Evolutionary conservation across 805 yeast genomes (phyloP).

Genomic region (Candida arabinofermentans): DNA sequence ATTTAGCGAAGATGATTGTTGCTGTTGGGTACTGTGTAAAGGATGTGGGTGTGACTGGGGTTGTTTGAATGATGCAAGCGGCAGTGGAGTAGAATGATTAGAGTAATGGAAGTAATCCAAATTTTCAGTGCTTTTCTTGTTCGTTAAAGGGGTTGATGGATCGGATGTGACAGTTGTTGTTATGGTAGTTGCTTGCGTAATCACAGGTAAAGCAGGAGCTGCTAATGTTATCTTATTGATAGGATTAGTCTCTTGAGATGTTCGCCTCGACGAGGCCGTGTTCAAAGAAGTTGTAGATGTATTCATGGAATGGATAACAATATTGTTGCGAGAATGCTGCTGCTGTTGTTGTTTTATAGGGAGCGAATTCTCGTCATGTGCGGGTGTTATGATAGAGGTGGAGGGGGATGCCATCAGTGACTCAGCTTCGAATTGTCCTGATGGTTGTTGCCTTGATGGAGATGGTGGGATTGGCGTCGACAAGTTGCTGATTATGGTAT

Average conservation of each 20-base stretch:
- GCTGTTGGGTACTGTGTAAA: constrained; percentile 3
- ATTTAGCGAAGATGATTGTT: background rate
- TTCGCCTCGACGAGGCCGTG: constrained; percentile 19
- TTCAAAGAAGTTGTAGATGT: constrained; percentile 15
- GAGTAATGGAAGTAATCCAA: constrained; percentile 10
- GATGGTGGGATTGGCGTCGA: background rate
- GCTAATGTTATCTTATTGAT: constrained; percentile 27
- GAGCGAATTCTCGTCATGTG: background rate
- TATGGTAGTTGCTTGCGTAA: constrained; percentile 33
- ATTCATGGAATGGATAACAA: no score
- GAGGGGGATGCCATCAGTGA: constrained; percentile 2
- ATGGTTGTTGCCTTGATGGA: background rate
- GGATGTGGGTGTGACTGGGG: constrained; percentile 5
- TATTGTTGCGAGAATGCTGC: constrained; percentile 2
- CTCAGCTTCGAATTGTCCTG: background rate
- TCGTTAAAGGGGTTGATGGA: constrained; percentile 16
- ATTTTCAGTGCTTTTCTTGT: constrained; percentile 10
- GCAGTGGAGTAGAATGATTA: constrained; percentile 7
- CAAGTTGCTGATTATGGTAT: background rate
- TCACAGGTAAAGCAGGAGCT: constrained; percentile 33
- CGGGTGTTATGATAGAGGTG: no score
- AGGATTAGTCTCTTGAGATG: constrained; percentile 25
- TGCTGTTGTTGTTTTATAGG: background rate
- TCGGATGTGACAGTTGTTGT: constrained; percentile 26
- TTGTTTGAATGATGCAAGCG: no score